phyloP scores from a whole-genome alignment of 2,329 filamentous ascomycete genomes.

The Trichoderma oligosporum region DNA sequence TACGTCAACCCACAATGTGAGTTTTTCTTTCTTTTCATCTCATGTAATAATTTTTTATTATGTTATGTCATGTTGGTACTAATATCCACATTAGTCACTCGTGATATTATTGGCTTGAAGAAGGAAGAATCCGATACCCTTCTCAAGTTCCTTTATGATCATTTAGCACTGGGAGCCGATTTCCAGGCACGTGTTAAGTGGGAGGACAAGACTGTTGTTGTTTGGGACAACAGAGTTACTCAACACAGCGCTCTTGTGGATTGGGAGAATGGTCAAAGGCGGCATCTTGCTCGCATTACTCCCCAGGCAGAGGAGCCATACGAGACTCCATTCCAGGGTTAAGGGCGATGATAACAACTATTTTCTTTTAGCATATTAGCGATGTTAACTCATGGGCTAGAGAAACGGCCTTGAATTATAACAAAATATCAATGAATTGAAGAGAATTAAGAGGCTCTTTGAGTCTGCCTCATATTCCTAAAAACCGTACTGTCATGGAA shows the following conservation, averaged over 20 bases:
- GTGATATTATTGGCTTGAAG: conserved; percentile 76
- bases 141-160: conserved; percentile 65
- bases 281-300: conserved; percentile 77
- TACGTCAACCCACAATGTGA: conserved; percentile 80
- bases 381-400: not conserved
- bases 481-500: too few species aligned
- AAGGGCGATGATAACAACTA: not conserved
- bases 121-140: conserved; percentile 79
- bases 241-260: conserved; percentile 76
- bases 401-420: not conserved
- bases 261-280: conserved; percentile 73
- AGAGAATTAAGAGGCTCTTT: not conserved
- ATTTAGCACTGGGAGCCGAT: conserved; percentile 56
- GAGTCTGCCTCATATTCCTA: not conserved
- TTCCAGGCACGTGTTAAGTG: conserved; percentile 71
- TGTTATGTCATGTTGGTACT: not conserved
- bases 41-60: not conserved
- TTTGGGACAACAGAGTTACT: conserved; percentile 83
- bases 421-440: not conserved
- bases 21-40: conserved; percentile 26
- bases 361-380: conserved; percentile 3
- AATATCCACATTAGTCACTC: conserved; percentile 56
- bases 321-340: conserved; percentile 55
- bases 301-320: conserved; percentile 75
- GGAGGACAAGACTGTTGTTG: conserved; percentile 74